Evolutionary conservation across 805 yeast genomes (phyloP).

Genomic region (Komagataella phaffii): DNA sequence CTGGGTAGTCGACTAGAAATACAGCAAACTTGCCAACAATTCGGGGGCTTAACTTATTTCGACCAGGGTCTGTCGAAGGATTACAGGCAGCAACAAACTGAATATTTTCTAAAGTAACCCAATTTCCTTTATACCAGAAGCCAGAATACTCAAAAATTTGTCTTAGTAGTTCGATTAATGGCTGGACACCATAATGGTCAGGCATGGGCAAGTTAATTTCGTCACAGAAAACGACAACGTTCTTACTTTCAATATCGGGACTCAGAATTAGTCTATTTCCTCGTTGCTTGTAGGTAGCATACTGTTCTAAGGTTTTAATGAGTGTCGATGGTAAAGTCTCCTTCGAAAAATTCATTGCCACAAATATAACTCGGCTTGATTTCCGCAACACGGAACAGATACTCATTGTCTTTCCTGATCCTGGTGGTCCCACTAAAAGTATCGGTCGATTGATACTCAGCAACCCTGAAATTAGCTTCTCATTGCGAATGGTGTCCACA

Average conservation of each 20-base stretch:
- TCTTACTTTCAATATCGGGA: conserved; percentile 49
- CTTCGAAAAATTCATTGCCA: conserved; percentile 71
- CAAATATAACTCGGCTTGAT: conserved; percentile 42
- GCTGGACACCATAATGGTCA: conserved; percentile 66
- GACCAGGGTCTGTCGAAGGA: conserved; percentile 72
- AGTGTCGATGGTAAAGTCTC: conserved; percentile 56
- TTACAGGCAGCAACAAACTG: conserved; percentile 95
- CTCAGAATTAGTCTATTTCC: conserved; percentile 36
- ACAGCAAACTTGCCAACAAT: conserved; percentile 56
- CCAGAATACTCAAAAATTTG: conserved; percentile 65
- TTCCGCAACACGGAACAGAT: conserved; percentile 52
- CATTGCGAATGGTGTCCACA: conserved; percentile 60
- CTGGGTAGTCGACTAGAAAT: conserved; percentile 73
- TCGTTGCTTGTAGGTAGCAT: conserved; percentile 46
- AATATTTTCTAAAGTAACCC: conserved; percentile 53
- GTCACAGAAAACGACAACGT: conserved; percentile 82
- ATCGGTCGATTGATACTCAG: conserved; percentile 45
- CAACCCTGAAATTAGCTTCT: conserved; percentile 40
- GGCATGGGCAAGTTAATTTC: conserved; percentile 73
- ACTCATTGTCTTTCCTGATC: conserved; percentile 94
- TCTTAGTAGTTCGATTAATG: conserved; percentile 56
- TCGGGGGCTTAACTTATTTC: conserved; percentile 41
- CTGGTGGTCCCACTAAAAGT: conserved; percentile 90
- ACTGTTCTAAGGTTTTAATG: conserved; percentile 54
- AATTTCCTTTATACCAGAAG: conserved; percentile 61